Conservation (phyloP, 306 rosid species). For the Pyrus betulifolia region DNA sequence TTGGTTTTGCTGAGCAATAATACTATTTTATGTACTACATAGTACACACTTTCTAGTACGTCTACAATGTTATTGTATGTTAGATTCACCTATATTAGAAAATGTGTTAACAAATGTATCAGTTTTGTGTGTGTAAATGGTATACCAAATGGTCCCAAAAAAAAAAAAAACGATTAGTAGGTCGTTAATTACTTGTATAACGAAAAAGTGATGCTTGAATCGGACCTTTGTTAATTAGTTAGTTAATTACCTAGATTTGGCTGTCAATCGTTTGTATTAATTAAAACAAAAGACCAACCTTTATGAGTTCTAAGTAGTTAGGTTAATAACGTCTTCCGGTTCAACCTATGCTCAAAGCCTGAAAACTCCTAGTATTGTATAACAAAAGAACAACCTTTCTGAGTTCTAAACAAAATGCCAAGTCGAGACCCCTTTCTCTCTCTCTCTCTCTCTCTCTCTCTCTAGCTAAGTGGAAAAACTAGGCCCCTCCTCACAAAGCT, state of each 20-base stretch:
- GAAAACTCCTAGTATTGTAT: no score
- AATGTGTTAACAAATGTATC: no score
- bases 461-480: not conserved
- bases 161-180: not conserved
- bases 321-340: slow-evolving; percentile 1
- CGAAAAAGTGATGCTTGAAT: not conserved
- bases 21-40: no score
- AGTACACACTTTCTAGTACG: no score
- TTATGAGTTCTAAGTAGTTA: not conserved
- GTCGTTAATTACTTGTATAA: not conserved
- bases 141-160: no score
- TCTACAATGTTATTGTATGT: no score
- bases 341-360: not conserved
- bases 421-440: not conserved
- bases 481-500: not conserved
- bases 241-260: not conserved
- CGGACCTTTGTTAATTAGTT: not conserved
- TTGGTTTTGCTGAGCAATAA: no score
- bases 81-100: no score
- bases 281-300: not conserved
- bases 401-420: not conserved
- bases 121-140: no score
- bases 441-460: not conserved
- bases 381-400: no score
- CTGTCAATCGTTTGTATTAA: not conserved